These are phyloP conservation scores for Cutaneotrichosporon spelunceum DNA, from an alignment of 1,284 basidiomycete species.

Conservation along the genomic window DNA sequence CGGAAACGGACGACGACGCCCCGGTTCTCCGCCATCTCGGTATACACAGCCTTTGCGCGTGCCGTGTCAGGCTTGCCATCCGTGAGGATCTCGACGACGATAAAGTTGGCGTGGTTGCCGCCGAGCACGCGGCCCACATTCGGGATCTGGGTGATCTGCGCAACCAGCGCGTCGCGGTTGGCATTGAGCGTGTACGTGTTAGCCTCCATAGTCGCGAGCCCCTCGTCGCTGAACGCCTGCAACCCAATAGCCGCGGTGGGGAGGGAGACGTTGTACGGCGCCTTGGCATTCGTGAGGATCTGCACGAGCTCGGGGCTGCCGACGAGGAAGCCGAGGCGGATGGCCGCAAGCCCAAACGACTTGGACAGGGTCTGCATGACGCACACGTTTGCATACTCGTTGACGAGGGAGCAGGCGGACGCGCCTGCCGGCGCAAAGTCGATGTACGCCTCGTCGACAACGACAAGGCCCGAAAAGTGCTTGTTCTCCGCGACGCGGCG, in stretches of 20 bases:
- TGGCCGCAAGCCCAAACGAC: conserved; percentile 91
- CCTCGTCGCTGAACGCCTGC: conserved; percentile 67
- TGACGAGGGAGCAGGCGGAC: conserved; percentile 66
- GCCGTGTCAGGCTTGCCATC: conserved; percentile 63
- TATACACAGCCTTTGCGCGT: conserved; percentile 72
- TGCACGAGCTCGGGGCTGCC: conserved; percentile 87
- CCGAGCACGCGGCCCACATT: conserved; percentile 74
- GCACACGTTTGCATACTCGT: conserved; percentile 81
- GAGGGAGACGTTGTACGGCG: conserved; percentile 93
- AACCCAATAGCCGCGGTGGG: conserved; percentile 82
- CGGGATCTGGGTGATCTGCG: conserved; percentile 44
- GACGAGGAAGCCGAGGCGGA: conserved; percentile 84
- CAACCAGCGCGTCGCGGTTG: conserved; percentile 61
- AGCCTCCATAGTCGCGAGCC: conserved; percentile 63
- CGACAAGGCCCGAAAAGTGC: conserved; percentile 81
- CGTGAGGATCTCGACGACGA: conserved; percentile 74
- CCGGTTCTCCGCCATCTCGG: conserved; percentile 75
- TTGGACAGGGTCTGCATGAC: conserved; percentile 97
- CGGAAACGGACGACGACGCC: conserved; percentile 89
- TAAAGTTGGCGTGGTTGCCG: conserved; percentile 85
- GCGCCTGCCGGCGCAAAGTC: conserved; percentile 72
- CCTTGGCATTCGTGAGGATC: conserved; percentile 92
- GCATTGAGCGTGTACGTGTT: conserved; percentile 64
- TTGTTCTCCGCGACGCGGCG: conserved; percentile 73
- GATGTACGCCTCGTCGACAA: conserved; percentile 97